Conservation (phyloP, 352 stramenopile species). For the Globisporangium uncinulatum region DNA sequence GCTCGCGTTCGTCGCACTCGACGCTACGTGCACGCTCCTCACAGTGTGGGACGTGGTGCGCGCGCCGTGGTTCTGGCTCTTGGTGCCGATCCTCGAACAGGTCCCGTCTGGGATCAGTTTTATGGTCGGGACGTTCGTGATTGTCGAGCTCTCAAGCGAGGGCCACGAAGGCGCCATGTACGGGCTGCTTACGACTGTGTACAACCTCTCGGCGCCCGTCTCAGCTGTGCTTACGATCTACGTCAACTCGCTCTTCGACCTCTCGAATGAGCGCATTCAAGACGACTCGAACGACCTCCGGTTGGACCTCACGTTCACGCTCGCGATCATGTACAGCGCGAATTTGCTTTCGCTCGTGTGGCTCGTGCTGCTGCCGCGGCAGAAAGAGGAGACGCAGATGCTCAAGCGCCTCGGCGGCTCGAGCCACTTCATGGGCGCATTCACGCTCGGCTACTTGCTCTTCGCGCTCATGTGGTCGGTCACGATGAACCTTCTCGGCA, state of each 20-base stretch:
- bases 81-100: constrained; percentile 43
- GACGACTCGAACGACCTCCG: constrained; percentile 35
- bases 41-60: constrained; percentile 47
- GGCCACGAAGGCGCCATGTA: constrained; percentile 55
- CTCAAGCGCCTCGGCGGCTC: constrained; percentile 11
- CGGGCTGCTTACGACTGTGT: constrained; percentile 44
- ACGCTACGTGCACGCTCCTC: constrained; percentile 47
- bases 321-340: constrained; percentile 48
- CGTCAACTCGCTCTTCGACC: constrained; percentile 43
- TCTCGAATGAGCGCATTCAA: constrained; percentile 44
- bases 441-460: constrained; percentile 6
- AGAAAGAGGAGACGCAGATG: constrained; percentile 25
- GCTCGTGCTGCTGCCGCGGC: constrained; percentile 38
- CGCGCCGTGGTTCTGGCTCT: constrained; percentile 63
- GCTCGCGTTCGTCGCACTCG: constrained; percentile 13
- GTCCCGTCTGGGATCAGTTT: constrained; percentile 46
- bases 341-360: constrained; percentile 49
- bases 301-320: constrained; percentile 54
- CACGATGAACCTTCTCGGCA: constrained; percentile 30
- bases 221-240: constrained; percentile 39
- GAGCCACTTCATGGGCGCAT: constrained; percentile 9
- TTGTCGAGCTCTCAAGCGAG: constrained; percentile 47
- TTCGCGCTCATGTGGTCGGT: constrained; percentile 29
- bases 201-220: constrained; percentile 43
- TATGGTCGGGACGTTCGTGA: constrained; percentile 55